Evolutionary conservation across 1,139 yeast genomes (phyloP).

Genomic region (Schwanniomyces etchellsii): DNA sequence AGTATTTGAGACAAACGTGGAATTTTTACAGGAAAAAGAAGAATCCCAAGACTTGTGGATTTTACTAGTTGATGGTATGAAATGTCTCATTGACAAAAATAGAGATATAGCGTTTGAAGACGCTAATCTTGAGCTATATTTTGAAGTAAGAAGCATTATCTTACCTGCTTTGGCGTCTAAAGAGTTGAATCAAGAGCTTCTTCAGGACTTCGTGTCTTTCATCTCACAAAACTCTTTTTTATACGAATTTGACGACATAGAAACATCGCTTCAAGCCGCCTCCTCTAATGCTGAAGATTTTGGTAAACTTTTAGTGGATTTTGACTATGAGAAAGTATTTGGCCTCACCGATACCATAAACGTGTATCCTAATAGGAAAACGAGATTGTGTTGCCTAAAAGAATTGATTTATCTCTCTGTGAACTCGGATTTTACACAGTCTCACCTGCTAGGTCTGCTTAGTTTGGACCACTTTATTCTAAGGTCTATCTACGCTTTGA

Average conservation of each 20-base stretch:
- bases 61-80: constrained; percentile 35
- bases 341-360: constrained; percentile 28
- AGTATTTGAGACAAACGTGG: constrained; percentile 13
- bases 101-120: constrained; percentile 33
- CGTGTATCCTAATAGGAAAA: constrained; percentile 17
- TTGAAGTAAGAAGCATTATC: constrained; percentile 26
- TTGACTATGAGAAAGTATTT: constrained; percentile 13
- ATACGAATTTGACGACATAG: constrained; percentile 27
- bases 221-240: constrained; percentile 29
- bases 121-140: constrained; percentile 45
- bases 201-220: constrained; percentile 38
- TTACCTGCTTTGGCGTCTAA: constrained; percentile 33
- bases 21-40: background rate
- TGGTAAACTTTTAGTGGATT: constrained; percentile 2
- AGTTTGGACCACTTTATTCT: constrained; percentile 21
- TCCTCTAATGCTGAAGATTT: background rate
- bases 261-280: constrained; percentile 7
- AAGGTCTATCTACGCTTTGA: constrained; percentile 27
- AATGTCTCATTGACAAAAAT: constrained; percentile 27
- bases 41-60: constrained; percentile 30
- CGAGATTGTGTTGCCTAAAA: constrained; percentile 26
- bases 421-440: constrained; percentile 3
- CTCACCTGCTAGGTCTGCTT: constrained; percentile 12
- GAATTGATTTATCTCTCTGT: constrained; percentile 25
- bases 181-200: constrained; percentile 18